Percentiles rank a stretch among this genome's conserved stretches.
These are phyloP conservation scores for Glaciozyma martinii DNA, from an alignment of 768 basidiomycete genomes.

Conservation along the genomic window DNA sequence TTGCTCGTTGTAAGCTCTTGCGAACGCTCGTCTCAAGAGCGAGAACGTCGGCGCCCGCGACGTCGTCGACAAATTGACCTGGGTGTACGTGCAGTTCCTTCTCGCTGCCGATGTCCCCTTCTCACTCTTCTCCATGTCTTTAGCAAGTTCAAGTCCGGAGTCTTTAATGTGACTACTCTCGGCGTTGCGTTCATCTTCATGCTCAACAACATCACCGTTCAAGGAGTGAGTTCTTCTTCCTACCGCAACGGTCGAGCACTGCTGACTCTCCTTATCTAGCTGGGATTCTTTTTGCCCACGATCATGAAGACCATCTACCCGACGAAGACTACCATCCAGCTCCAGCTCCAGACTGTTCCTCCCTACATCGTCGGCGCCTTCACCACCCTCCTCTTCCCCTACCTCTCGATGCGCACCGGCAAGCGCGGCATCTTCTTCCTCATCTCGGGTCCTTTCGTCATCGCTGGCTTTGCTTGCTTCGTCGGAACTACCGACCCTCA, in stretches of 20 bases:
- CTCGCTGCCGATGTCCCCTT: neutral
- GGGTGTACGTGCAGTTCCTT: conserved; percentile 8
- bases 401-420: conserved; percentile 30
- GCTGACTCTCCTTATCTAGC: too few species aligned
- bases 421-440: conserved; percentile 25
- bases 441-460: conserved; percentile 18
- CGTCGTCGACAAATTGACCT: conserved; percentile 31
- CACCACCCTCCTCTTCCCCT: conserved; percentile 23
- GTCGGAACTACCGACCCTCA: conserved; percentile 6
- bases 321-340: conserved; percentile 11
- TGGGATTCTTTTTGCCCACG: conserved; percentile 25
- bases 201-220: conserved; percentile 33
- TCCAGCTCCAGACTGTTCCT: conserved; percentile 32
- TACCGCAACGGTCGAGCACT: too few species aligned
- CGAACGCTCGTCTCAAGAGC: conserved; percentile 30
- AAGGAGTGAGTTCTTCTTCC: conserved; percentile 24
- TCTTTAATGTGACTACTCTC: conserved; percentile 23
- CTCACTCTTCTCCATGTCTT: neutral
- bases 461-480: conserved; percentile 30
- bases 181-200: conserved; percentile 31
- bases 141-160: neutral
- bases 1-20: neutral
- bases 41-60: conserved; percentile 32
- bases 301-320: conserved; percentile 35
- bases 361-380: conserved; percentile 23